Conservation (phyloP, 2,329 filamentous ascomycete species). For the Pyrenochaeta sp. region DNA sequence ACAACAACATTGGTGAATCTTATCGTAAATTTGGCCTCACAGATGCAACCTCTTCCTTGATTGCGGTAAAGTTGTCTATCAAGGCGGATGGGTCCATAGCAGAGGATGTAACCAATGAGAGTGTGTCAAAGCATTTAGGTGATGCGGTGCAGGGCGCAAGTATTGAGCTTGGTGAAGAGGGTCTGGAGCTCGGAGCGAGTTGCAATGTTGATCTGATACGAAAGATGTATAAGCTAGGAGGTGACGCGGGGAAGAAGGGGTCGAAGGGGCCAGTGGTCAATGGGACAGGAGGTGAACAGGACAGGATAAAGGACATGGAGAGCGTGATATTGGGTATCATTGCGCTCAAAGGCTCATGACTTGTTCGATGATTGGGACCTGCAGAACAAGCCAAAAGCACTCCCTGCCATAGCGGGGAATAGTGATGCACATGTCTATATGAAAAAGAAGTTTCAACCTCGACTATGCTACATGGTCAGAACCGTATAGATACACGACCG, state of each 20-base stretch:
- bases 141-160: conserved; percentile 32
- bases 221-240: conserved; percentile 86
- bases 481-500: conserved; percentile 39
- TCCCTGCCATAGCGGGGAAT: too few relatives aligned
- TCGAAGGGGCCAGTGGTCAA: conserved; percentile 43
- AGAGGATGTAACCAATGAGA: conserved; percentile 25
- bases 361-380: neutral
- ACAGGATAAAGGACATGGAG: conserved; percentile 67
- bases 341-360: conserved; percentile 71
- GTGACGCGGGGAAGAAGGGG: conserved; percentile 51
- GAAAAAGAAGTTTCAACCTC: conserved; percentile 28
- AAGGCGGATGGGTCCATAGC: conserved; percentile 8
- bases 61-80: conserved; percentile 78
- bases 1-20: conserved; percentile 90
- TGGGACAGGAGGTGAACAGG: conserved; percentile 45
- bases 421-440: conserved; percentile 11
- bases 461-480: conserved; percentile 45
- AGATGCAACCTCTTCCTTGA: conserved; percentile 72
- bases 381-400: too few relatives aligned
- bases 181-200: conserved; percentile 59
- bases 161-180: conserved; percentile 29
- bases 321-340: conserved; percentile 76
- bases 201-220: conserved; percentile 67
- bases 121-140: conserved; percentile 36
- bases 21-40: conserved; percentile 88